Conservation (phyloP, 306 rosid genomes). For the Herpetospermum pedunculosum region DNA sequence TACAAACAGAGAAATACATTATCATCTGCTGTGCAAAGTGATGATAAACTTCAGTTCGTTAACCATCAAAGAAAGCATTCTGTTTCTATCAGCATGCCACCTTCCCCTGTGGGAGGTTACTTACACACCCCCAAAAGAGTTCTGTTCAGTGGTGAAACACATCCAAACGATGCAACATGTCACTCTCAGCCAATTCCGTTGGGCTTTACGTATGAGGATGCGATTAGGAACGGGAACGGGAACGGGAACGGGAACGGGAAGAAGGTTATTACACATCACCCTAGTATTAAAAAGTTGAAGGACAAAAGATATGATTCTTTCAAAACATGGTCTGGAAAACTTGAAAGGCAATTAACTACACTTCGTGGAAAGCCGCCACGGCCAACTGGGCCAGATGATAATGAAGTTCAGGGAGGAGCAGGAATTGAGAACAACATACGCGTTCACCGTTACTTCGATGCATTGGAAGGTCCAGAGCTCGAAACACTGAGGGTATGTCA, state of each 20-base stretch:
- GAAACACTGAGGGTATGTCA: constrained; percentile 64
- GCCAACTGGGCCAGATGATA: constrained; percentile 13
- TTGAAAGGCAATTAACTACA: constrained; percentile 55
- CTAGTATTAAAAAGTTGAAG: constrained; percentile 22
- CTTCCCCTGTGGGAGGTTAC: constrained; percentile 24
- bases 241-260: too few species aligned
- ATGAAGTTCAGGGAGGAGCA: constrained; percentile 2
- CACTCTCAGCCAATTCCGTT: constrained; percentile 69
- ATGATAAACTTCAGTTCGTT: constrained; percentile 16
- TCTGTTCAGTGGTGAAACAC: constrained; percentile 28
- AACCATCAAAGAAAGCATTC: constrained; percentile 43
- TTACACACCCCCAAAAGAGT: constrained; percentile 20
- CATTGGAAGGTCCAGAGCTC: constrained; percentile 46
- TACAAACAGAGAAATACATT: constrained; percentile 27
- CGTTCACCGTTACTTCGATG: constrained; percentile 60
- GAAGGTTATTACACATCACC: constrained; percentile 18
- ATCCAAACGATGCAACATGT: constrained; percentile 19
- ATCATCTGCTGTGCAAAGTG: constrained; percentile 12
- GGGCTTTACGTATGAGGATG: constrained; percentile 11
- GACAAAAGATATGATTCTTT: constrained; percentile 67
- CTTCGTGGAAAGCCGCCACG: constrained; percentile 47
- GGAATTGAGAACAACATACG: constrained; percentile 32
- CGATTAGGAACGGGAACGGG: not conserved
- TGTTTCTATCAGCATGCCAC: constrained; percentile 75
- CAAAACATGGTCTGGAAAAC: constrained; percentile 68